Percentiles rank a stretch among this genome's conserved stretches.
phyloP scores from a whole-genome alignment of 2,329 filamentous ascomycete species.

The Microdochium nivale region DNA sequence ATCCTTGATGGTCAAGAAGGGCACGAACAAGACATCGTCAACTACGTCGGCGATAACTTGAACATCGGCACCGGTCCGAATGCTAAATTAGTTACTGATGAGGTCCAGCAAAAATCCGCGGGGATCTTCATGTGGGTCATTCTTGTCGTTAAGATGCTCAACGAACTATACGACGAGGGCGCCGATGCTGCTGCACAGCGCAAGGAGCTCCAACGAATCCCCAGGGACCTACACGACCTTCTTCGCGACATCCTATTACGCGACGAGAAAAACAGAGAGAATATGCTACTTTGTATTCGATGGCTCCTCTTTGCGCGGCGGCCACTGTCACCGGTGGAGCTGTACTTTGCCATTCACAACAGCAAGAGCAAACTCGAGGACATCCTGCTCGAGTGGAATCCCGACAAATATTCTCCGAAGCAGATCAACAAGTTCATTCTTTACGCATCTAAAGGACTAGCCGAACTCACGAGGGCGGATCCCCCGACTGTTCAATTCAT shows the following conservation, averaged over 20 bases:
- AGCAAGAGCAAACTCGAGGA: not conserved
- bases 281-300: conserved; percentile 35
- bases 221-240: conserved; percentile 30
- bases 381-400: conserved; percentile 3
- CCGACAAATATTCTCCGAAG: conserved; percentile 10
- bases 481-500: conserved; percentile 52
- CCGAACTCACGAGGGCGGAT: conserved; percentile 19
- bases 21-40: conserved; percentile 14
- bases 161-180: conserved; percentile 21
- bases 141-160: conserved; percentile 28
- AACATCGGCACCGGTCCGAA: conserved; percentile 7
- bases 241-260: conserved; percentile 42
- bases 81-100: conserved; percentile 4
- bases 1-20: conserved; percentile 15
- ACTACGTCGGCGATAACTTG: conserved; percentile 20
- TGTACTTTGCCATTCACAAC: conserved; percentile 30
- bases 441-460: conserved; percentile 40
- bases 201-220: conserved; percentile 24
- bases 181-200: conserved; percentile 11
- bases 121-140: conserved; percentile 36
- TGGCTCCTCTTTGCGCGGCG: conserved; percentile 42
- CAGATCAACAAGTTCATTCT: conserved; percentile 20
- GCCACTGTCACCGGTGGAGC: conserved; percentile 31
- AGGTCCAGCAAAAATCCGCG: conserved; percentile 25
- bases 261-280: conserved; percentile 30